A percentile compares a stretch with the other conserved stretches of the same genome.
phyloP scores from a whole-genome alignment of 2,329 filamentous ascomycete species.

The Bertia moriformis region DNA sequence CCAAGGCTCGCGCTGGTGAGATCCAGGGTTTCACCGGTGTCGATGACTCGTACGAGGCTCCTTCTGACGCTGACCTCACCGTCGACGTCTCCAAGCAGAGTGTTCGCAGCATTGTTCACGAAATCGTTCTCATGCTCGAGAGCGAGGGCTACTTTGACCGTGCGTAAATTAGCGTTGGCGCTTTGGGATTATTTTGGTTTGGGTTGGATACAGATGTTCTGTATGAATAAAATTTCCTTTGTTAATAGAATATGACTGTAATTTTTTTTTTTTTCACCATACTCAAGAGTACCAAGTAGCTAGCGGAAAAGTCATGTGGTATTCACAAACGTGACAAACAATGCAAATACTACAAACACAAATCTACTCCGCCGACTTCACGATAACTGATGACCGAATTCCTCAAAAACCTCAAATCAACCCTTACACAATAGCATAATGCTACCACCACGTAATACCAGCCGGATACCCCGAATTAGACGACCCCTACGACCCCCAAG shows the following conservation, averaged over 20 bases:
- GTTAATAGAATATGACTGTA: too few relatives aligned
- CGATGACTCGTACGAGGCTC: conserved; percentile 88
- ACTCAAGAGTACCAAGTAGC: too few relatives aligned
- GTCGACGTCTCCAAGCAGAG: conserved; percentile 78
- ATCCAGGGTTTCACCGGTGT: conserved; percentile 98
- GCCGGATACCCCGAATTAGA: background rate
- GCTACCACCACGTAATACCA: background rate
- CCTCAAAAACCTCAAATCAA: too few relatives aligned
- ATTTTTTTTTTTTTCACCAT: too few relatives aligned
- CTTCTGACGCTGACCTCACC: conserved; percentile 65
- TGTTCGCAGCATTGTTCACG: conserved; percentile 85
- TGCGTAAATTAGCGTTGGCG: conserved; percentile 5
- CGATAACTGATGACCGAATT: too few relatives aligned
- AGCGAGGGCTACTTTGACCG: conserved; percentile 74
- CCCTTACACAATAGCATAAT: background rate
- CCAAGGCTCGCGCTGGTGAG: conserved; percentile 68
- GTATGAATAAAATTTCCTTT: background rate
- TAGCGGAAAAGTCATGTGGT: too few relatives aligned
- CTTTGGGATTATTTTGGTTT: conserved; percentile 1
- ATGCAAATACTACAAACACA: too few relatives aligned
- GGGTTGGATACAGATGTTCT: too few relatives aligned
- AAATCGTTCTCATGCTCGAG: conserved; percentile 89
- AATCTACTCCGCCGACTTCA: too few relatives aligned
- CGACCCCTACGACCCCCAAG: background rate
- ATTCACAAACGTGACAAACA: background rate